Evolutionary conservation across 1,284 basidiomycete species (phyloP).

Genomic region (Testicularia cyperi): DNA sequence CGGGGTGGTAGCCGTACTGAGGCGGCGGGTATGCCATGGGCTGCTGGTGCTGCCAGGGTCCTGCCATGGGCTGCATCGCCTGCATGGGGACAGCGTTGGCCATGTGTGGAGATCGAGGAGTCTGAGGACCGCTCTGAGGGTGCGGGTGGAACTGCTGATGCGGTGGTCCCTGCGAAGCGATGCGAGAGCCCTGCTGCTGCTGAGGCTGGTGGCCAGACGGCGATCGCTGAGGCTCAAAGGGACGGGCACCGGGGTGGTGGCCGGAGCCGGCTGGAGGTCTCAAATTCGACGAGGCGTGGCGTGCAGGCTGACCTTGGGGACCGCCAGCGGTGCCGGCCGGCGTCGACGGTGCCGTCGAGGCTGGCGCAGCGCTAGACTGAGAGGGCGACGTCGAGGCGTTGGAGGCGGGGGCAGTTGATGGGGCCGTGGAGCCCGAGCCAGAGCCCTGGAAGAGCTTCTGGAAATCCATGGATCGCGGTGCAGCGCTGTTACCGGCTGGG

Average conservation of each 20-base stretch:
- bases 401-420: constrained; percentile 25
- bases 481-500: constrained; percentile 50
- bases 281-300: constrained; percentile 41
- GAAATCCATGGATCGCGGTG: constrained; percentile 49
- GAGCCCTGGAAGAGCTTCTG: constrained; percentile 59
- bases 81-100: constrained; percentile 45
- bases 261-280: constrained; percentile 31
- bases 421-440: constrained; percentile 32
- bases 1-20: constrained; percentile 46
- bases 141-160: constrained; percentile 40
- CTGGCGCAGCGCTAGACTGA: constrained; percentile 23
- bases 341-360: constrained; percentile 22
- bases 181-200: constrained; percentile 25
- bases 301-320: constrained; percentile 10
- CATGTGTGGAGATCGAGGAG: constrained; percentile 51
- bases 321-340: constrained; percentile 11
- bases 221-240: constrained; percentile 47
- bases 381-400: constrained; percentile 27
- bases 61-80: constrained; percentile 45
- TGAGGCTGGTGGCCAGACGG: constrained; percentile 37
- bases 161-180: constrained; percentile 24
- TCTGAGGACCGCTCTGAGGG: constrained; percentile 35
- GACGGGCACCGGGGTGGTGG: constrained; percentile 36
- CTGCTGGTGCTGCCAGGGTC: constrained; percentile 42
- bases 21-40: constrained; percentile 38